Base-by-base conservation (phyloP, 805 yeast genomes). In the Cyberlindnera mycetangii region DNA sequence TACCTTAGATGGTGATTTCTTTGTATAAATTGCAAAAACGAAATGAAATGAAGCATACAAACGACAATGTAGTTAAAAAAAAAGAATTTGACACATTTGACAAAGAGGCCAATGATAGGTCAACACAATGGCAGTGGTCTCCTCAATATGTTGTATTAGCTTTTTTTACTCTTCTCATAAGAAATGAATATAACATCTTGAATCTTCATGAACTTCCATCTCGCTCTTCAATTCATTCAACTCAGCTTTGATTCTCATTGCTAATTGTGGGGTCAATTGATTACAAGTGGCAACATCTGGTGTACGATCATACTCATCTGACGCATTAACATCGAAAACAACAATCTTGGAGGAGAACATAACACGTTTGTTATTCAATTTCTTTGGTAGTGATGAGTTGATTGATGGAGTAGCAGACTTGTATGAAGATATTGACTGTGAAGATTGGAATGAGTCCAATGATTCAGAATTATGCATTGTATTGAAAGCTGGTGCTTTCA, bases 281-380 rank as follows among this genome's bases (percentile, higher is more conserved):
- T 90, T 89, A 67, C 97, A 92, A 2, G 97, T 89, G 3, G 96
- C 95, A 22, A 82, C 72, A 50, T 89, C 97, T 0, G 97, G 97
- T 52, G 83, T 89, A 56, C 99, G 79, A 64, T 92, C 97, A 64
- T 92, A 92, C 52, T 86, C 97, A 16, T 77, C 81, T 30, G 82
- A 81, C 47, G 83, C 76, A 63, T 85, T 89, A 0, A 97, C 92
- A 48, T 89, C 95, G 64, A 82, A 92, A 34, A 93, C 75, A 7
- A 87, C 76, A 45, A 93, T 87, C 54, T 89, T 73, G 1, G 95
- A 82, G 5, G 95, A 85, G 65, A 92, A 92, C 39, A 78, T 62
- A 10, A 83, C 88, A 14, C 37, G 50, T 34, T 44, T 44, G 18
- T n/a, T 19, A 19, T 39, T 9, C n/a, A 22, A 18, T n/a, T 11